Evolutionary conservation across 441 rosid genomes (phyloP), one percentile per base, ranked within the genome.

Genomic region (Corymbia calophylla): DNA sequence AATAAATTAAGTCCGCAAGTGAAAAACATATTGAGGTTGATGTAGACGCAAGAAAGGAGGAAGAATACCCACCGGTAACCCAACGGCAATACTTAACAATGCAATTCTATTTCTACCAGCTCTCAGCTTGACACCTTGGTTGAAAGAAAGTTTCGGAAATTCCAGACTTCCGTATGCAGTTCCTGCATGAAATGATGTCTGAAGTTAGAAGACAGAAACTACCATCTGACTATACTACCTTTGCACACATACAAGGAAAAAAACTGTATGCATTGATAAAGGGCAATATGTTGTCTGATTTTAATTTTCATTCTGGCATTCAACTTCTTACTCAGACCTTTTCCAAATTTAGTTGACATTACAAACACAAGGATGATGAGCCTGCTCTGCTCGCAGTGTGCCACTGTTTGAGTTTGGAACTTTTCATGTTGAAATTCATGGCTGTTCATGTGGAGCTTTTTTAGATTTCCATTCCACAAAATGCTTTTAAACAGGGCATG

Each of bases 61-160:
- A 53, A 87, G 91, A 94, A 9, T 66, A 31, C 88, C 64, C 88
- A 98, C 99, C 94, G 99, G 99, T 87, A 98, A 98, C 82, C 99
- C 99, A 91, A 98, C 99, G 2, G 89, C 89, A n/a, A 88, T 88
- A 48, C 89, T 88, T 29, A 88, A 64, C 48, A 80, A 86, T 14
- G 89, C 82, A 66, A 88, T 88, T 58, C 84, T 88, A 86, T 88
- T 88, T 48, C 32, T 16, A 80, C 89, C 89, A 44, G 87, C 86
- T 80, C 87, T 80, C 23, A 88, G 89, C 35, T 81, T 88, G n/a
- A 88, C 87, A 47, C 89, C 85, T 88, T 88, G 68, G 32, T 86
- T 19, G 56, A 88, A 88, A 53, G 89, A 23, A 12, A 88, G 87
- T 73, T 88, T 88, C 1, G 89, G 89, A 39, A 55, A 80, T 56